phyloP scores from a whole-genome alignment of 805 yeast species.

The Kodamaea neixiangensis region DNA sequence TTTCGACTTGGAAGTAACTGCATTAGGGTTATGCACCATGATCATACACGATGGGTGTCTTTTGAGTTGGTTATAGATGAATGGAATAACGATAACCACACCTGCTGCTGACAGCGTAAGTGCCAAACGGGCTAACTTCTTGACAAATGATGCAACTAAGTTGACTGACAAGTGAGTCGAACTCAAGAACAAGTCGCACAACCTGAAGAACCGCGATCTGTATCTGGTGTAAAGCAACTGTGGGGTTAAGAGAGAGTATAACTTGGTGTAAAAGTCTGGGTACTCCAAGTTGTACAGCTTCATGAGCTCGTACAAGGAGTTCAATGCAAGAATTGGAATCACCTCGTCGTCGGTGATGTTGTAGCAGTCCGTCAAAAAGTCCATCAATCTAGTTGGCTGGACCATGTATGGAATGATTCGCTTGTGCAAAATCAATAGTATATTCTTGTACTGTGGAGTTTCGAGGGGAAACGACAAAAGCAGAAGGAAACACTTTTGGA shows the following conservation, averaged over 20 bases:
- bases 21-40: constrained; percentile 62
- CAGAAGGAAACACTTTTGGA: constrained; percentile 69
- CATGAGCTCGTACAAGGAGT: constrained; percentile 86
- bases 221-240: constrained; percentile 74
- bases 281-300: constrained; percentile 81
- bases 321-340: constrained; percentile 75
- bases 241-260: constrained; percentile 78
- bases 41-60: constrained; percentile 95
- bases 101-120: constrained; percentile 86
- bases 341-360: constrained; percentile 47
- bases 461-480: constrained; percentile 53
- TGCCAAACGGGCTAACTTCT: constrained; percentile 72
- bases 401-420: constrained; percentile 78
- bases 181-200: constrained; percentile 80
- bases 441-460: constrained; percentile 63
- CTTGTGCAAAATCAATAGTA: constrained; percentile 74
- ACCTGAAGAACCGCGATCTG: constrained; percentile 83
- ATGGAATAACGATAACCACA: constrained; percentile 84
- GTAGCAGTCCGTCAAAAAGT: constrained; percentile 87
- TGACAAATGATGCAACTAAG: constrained; percentile 86
- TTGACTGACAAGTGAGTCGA: constrained; percentile 86
- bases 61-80: constrained; percentile 83
- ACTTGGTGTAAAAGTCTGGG: constrained; percentile 82
- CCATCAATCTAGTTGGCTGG: constrained; percentile 85
- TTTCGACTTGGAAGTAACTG: constrained; percentile 4